Evolutionary conservation across 1,139 yeast genomes (phyloP).

Genomic region (Debaryomyces subglobosus): DNA sequence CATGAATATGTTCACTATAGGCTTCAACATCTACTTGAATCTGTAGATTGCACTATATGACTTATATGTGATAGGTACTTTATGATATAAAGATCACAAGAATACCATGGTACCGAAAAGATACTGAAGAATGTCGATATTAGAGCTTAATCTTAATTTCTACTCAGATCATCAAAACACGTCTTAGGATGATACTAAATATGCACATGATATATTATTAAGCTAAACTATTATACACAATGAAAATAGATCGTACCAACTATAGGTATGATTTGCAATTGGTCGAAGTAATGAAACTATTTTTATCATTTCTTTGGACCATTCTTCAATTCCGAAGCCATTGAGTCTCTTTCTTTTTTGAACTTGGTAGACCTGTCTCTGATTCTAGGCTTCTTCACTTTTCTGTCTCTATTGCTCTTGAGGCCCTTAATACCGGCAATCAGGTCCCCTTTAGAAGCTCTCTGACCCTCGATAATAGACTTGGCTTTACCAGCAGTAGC

Average conservation of each 20-base stretch:
- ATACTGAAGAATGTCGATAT: not conserved
- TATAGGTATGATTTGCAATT: not conserved
- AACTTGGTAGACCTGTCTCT: slow-evolving; percentile 68
- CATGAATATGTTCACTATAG: not conserved
- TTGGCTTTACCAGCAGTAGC: slow-evolving; percentile 57
- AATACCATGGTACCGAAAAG: not conserved
- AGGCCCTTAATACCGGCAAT: slow-evolving; percentile 62
- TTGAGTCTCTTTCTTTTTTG: slow-evolving; percentile 38
- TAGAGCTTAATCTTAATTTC: not conserved
- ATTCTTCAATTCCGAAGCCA: slow-evolving; percentile 17
- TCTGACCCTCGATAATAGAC: slow-evolving; percentile 68
- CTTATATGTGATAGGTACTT: not conserved
- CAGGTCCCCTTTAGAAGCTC: slow-evolving; percentile 72
- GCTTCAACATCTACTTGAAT: too few relatives aligned
- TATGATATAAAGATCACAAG: not conserved
- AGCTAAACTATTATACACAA: slow-evolving; percentile 6
- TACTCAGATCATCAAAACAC: not conserved
- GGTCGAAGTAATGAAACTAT: not conserved
- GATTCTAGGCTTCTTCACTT: slow-evolving; percentile 66
- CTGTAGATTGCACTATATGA: not conserved
- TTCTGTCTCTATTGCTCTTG: slow-evolving; percentile 38
- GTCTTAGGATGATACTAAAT: not conserved
- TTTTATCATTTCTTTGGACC: slow-evolving; percentile 17
- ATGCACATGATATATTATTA: slow-evolving; percentile 3
- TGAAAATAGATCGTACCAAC: not conserved